phyloP scores from a whole-genome alignment of 768 basidiomycete species.

The Leucocoprinus sp. region DNA sequence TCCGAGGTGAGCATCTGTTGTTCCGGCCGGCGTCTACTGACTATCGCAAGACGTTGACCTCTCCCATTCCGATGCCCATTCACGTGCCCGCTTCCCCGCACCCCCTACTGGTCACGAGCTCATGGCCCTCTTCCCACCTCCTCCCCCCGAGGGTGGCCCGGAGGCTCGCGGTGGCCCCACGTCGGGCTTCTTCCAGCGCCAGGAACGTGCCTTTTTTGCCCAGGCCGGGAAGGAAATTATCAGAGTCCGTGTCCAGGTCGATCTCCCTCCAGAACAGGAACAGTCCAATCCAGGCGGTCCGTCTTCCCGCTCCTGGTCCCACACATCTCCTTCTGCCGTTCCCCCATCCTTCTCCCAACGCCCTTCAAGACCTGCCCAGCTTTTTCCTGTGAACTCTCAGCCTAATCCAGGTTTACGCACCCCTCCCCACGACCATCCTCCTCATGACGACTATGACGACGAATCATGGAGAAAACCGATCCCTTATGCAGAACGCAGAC shows the following conservation, averaged over 20 bases:
- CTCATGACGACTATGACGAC: slow-evolving; percentile 52
- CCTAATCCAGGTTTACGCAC: slow-evolving; percentile 34
- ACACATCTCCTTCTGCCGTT: slow-evolving; percentile 18
- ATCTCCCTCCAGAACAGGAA: slow-evolving; percentile 31
- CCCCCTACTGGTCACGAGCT: slow-evolving; percentile 78
- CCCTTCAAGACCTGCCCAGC: slow-evolving; percentile 24
- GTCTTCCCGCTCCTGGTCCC: slow-evolving; percentile 20
- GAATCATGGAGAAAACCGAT: slow-evolving; percentile 68
- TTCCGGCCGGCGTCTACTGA: background rate
- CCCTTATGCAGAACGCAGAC: slow-evolving; percentile 64
- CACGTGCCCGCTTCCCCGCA: slow-evolving; percentile 54
- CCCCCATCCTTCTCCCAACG: slow-evolving; percentile 28
- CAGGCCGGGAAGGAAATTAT: slow-evolving; percentile 73
- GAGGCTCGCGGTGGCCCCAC: slow-evolving; percentile 59
- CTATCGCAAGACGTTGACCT: slow-evolving; percentile 52
- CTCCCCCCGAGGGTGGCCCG: slow-evolving; percentile 49
- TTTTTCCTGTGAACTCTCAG: slow-evolving; percentile 26
- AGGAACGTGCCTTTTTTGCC: slow-evolving; percentile 77
- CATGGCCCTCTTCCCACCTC: slow-evolving; percentile 77
- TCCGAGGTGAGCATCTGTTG: slow-evolving; percentile 48
- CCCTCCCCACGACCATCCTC: slow-evolving; percentile 34
- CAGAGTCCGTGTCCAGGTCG: slow-evolving; percentile 64
- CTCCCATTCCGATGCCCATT: slow-evolving; percentile 37
- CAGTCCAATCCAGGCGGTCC: slow-evolving; percentile 19
- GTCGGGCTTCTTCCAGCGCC: slow-evolving; percentile 62